These are phyloP conservation scores for Rachicladosporium sp. DNA, from an alignment of 2,329 filamentous ascomycete genomes.

Conservation along the genomic window DNA sequence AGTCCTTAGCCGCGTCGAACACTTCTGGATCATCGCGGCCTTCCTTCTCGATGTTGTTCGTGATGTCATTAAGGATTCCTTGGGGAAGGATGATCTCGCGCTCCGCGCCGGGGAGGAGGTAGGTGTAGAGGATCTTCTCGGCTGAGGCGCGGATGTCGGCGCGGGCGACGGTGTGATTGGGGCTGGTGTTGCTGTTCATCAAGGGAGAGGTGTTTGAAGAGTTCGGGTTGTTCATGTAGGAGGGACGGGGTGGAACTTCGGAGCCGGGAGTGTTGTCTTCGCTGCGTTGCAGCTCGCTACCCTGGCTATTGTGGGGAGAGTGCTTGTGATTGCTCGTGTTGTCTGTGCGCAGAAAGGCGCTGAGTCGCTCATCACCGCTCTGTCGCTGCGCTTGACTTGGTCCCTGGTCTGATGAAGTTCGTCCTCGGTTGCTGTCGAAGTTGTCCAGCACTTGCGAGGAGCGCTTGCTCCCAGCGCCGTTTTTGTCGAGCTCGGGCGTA, in stretches of 20 bases:
- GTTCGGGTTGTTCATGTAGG: conserved; percentile 46
- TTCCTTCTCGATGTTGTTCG: conserved; percentile 75
- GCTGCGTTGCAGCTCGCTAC: conserved; percentile 18
- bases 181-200: conserved; percentile 63
- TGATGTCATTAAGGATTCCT: conserved; percentile 75
- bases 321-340: conserved; percentile 34
- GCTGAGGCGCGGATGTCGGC: conserved; percentile 86
- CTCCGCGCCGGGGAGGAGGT: conserved; percentile 85
- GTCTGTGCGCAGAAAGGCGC: conserved; percentile 64
- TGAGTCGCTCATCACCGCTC: conserved; percentile 55
- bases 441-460: conserved; percentile 65
- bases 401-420: conserved; percentile 21
- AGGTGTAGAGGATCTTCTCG: conserved; percentile 98
- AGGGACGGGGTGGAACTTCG: conserved; percentile 40
- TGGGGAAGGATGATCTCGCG: conserved; percentile 89
- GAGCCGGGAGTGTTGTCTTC: conserved; percentile 23
- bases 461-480: conserved; percentile 58
- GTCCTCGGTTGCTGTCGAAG: conserved; percentile 30
- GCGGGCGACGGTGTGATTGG: conserved; percentile 70
- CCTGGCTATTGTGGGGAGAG: conserved; percentile 36
- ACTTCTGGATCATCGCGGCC: conserved; percentile 93
- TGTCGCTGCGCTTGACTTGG: conserved; percentile 17
- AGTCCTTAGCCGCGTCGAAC: conserved; percentile 95
- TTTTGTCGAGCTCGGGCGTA: conserved; percentile 77
- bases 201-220: conserved; percentile 27